Evolutionary conservation across 2,329 filamentous ascomycete species (phyloP).

Genomic region (Nemania sp.): DNA sequence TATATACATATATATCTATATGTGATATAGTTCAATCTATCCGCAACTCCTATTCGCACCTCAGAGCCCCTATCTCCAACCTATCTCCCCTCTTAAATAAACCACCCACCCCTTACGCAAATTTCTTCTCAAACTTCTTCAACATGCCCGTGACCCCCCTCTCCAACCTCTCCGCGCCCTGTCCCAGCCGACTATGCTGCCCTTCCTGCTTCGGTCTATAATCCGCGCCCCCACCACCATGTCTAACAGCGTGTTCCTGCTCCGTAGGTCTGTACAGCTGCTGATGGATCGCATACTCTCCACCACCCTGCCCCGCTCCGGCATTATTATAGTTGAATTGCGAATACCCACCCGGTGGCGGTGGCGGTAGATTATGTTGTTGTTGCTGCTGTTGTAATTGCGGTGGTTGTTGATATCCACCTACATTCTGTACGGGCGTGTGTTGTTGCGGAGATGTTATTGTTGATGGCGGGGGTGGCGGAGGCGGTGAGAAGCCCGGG

Average conservation of each 20-base stretch:
- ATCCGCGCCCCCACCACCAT: no score
- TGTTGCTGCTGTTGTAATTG: no score
- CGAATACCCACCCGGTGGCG: conserved; percentile 57
- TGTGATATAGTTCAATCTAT: no score
- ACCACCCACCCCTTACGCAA: conserved; percentile 47
- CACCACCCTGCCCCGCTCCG: conserved; percentile 8
- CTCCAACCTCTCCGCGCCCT: conserved; percentile 68
- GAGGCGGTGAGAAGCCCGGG: conserved; percentile 47
- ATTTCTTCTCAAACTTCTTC: conserved; percentile 79
- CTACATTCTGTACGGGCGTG: conserved; percentile 20
- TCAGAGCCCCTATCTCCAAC: neutral
- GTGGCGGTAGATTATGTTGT: conserved; percentile 38
- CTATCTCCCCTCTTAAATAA: neutral
- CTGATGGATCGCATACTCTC: conserved; percentile 65
- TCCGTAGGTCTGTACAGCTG: conserved; percentile 72
- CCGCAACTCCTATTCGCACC: no score
- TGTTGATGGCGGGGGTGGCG: conserved; percentile 40
- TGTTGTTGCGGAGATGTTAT: conserved; percentile 29
- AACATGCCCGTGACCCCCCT: conserved; percentile 71
- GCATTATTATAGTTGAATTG: conserved; percentile 52
- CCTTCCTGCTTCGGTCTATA: conserved; percentile 47
- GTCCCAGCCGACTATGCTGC: conserved; percentile 57
- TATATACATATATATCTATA: no score
- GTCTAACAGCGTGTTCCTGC: conserved; percentile 53
- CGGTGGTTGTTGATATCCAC: no score